Conservation (phyloP, 2,329 filamentous ascomycete species). For the Zasmidium citrigriseum region DNA sequence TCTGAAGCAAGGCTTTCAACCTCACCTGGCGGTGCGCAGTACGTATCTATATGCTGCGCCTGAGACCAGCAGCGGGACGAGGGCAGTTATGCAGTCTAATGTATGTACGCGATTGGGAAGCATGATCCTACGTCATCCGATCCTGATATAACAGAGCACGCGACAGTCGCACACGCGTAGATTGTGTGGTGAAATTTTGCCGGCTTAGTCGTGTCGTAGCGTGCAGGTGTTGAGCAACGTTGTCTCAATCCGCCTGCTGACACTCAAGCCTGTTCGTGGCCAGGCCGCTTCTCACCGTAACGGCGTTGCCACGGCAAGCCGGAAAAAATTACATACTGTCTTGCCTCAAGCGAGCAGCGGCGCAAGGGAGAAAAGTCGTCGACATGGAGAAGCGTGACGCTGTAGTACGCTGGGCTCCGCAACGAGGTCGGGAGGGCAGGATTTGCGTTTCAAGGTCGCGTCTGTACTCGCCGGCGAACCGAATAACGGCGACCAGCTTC, state of each 20-base stretch:
- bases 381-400: conserved; percentile 14
- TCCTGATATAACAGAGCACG: conserved; percentile 14
- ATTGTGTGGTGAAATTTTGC: conserved; percentile 20
- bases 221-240: conserved; percentile 11
- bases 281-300: conserved; percentile 18
- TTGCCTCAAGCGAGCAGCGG: conserved; percentile 15
- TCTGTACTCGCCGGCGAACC: conserved; percentile 21
- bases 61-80: conserved; percentile 11
- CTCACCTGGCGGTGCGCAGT: not conserved
- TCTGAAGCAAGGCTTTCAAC: conserved; percentile 14
- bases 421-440: conserved; percentile 10
- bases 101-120: conserved; percentile 13
- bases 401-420: conserved; percentile 22
- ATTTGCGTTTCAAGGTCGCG: conserved; percentile 22
- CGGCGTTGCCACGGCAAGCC: conserved; percentile 18
- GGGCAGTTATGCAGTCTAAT: conserved; percentile 10
- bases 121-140: conserved; percentile 17
- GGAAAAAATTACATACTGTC: conserved; percentile 20
- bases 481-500: conserved; percentile 12
- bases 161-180: conserved; percentile 22
- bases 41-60: conserved; percentile 14
- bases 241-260: conserved; percentile 8
- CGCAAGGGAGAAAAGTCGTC: conserved; percentile 18
- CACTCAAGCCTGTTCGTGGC: conserved; percentile 14
- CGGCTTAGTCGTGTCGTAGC: conserved; percentile 20